These are phyloP conservation scores for Sporothrix globosa DNA, from an alignment of 2,329 filamentous ascomycete genomes.

Conservation along the genomic window DNA sequence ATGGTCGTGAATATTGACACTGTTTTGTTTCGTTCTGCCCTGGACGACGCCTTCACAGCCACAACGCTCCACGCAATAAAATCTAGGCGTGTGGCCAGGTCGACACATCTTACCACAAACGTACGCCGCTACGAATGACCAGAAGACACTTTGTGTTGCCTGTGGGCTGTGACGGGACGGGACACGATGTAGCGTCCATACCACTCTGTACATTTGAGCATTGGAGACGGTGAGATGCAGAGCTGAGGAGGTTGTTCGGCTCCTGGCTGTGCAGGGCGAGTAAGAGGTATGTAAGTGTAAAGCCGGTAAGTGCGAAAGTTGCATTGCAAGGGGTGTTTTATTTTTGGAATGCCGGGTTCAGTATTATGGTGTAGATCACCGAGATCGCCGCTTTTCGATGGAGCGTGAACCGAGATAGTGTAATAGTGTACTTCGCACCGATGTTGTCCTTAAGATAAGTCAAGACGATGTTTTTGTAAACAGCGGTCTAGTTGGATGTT, in stretches of 20 bases:
- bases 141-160: neutral
- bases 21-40: neutral
- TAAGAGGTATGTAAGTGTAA: too few relatives aligned
- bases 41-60: slow-evolving; percentile 11
- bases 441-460: neutral
- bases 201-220: neutral
- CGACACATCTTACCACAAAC: neutral
- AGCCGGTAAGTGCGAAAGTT: neutral
- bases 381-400: slow-evolving; percentile 4
- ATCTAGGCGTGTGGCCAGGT: neutral
- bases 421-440: neutral
- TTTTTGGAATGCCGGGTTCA: slow-evolving; percentile 2
- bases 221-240: neutral
- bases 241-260: neutral
- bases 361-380: neutral
- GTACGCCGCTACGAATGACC: neutral
- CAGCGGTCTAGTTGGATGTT: neutral
- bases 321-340: slow-evolving; percentile 8
- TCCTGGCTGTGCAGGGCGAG: slow-evolving; percentile 8
- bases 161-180: neutral
- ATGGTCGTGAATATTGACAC: neutral
- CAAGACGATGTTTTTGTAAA: neutral
- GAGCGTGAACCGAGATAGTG: neutral
- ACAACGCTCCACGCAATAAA: neutral
- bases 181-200: slow-evolving; percentile 9